A percentile compares a stretch with the other conserved stretches of the same genome.
Evolutionary conservation across 805 yeast genomes (phyloP).

Genomic region (Zygoascus tannicola): DNA sequence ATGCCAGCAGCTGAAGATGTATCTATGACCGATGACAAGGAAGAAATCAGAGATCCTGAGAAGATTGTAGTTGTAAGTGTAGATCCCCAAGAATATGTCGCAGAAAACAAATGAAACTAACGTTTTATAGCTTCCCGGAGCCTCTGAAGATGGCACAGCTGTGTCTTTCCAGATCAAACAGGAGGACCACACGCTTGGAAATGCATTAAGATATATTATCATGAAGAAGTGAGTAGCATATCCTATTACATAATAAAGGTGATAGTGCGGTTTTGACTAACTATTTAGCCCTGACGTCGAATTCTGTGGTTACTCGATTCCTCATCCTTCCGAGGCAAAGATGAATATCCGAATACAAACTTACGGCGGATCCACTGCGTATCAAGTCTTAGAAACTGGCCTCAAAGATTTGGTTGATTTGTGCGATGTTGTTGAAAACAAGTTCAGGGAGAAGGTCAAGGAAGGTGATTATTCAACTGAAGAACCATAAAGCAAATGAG

Average conservation of each 20-base stretch:
- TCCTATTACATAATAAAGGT: too few species aligned
- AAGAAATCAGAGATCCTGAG: conserved; percentile 20
- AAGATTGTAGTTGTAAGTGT: conserved; percentile 24
- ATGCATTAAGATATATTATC: conserved; percentile 84
- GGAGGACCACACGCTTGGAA: conserved; percentile 96
- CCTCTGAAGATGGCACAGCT: conserved; percentile 86
- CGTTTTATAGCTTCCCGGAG: conserved; percentile 54
- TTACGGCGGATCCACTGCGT: conserved; percentile 73
- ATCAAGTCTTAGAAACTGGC: conserved; percentile 89
- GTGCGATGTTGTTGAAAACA: conserved; percentile 76
- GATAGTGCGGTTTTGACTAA: too few species aligned
- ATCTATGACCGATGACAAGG: conserved; percentile 9
- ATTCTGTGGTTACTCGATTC: conserved; percentile 96
- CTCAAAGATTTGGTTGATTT: conserved; percentile 72
- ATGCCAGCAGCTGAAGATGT: conserved; percentile 13
- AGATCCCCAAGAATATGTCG: background rate
- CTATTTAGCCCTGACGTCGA: conserved; percentile 71
- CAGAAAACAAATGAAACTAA: background rate
- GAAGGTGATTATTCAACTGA: conserved; percentile 37
- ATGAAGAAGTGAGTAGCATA: conserved; percentile 61
- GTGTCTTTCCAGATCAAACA: conserved; percentile 88
- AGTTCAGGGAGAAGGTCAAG: conserved; percentile 59
- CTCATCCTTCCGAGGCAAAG: conserved; percentile 92
- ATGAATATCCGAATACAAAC: conserved; percentile 91
- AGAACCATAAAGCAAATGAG: conserved; percentile 10